Base-by-base conservation (phyloP, 1,139 yeast species). In the Kodamaea alishanica region DNA sequence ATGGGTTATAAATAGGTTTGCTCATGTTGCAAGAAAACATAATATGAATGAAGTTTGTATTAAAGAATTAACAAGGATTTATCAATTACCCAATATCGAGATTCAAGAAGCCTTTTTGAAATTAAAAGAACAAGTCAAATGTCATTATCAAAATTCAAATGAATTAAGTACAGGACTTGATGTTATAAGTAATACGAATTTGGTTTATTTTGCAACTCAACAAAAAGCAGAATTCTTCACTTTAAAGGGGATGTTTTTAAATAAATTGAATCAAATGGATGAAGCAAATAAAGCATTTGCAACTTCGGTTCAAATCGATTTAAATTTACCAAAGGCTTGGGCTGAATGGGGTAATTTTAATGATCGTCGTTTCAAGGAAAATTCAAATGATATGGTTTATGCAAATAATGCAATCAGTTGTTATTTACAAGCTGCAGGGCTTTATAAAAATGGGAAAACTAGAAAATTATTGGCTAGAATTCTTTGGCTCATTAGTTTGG, bases 311-410 rank as follows among this genome's bases (percentile, higher is more conserved):
- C 97, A 92, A 60, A 82, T 90, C 44, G 98, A 94, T 56, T 75
- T 90, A 51, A 88, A 89, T 52, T 66, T 92, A 40, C 96, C 98
- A 2, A 92, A 92, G 56, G 98, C 98, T 0, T 94, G 99, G 99
- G 97, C 97, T 2, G 97, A 94, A 60, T 94, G 98, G 98, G 99
- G 98, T 45, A 80, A 81, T 58, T 94, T 89, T 65, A 92, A 89
- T 57, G 98, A 94, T 51, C 79, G 84, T 34, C 71, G 96, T 36
- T 83, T 88, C 60, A 86, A 87, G 51, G 96, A 88, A 50, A 83
- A 82, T 48, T 92, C 95, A 1, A 78, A 73, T 37, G 95, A 88
- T 53, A 79, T 87, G 67, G 80, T 81, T 24, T 85, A 81, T 60
- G 98, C 97, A 9, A 84, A 89, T 48, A 89, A 90, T 59, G 97